Conservation (phyloP, 805 yeast species). For the Nakazawaea ernobii region DNA sequence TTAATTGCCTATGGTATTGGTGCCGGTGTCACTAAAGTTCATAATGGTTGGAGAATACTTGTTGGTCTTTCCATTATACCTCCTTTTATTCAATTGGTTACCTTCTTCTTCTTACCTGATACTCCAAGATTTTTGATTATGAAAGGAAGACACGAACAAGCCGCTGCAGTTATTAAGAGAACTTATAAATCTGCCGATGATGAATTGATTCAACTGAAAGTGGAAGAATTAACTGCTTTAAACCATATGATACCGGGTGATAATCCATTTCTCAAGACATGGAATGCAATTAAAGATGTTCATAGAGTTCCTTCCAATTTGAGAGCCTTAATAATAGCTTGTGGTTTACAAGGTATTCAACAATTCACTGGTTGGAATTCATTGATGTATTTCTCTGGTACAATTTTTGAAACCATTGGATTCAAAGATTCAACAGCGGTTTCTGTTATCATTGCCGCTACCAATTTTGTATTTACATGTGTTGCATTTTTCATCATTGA, state of each 20-base stretch:
- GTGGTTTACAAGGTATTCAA: constrained; percentile 94
- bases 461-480: constrained; percentile 84
- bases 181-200: constrained; percentile 62
- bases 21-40: constrained; percentile 69
- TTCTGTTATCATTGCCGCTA: constrained; percentile 88
- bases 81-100: constrained; percentile 66
- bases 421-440: constrained; percentile 90
- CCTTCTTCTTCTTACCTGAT: constrained; percentile 86
- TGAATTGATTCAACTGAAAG: constrained; percentile 57
- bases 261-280: constrained; percentile 41
- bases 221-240: constrained; percentile 54
- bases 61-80: constrained; percentile 92
- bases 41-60: constrained; percentile 88
- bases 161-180: constrained; percentile 57
- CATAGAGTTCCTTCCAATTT: constrained; percentile 73
- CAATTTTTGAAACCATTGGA: constrained; percentile 88
- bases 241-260: constrained; percentile 42
- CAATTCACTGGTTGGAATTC: constrained; percentile 97
- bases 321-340: constrained; percentile 83
- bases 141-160: constrained; percentile 58
- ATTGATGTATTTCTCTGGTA: constrained; percentile 89
- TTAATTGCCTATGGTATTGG: constrained; percentile 90
- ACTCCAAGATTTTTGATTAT: constrained; percentile 88
- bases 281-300: constrained; percentile 57
- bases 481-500: constrained; percentile 86